Evolutionary conservation across 805 yeast species (phyloP).

Genomic region (Komagataella ulmi): DNA sequence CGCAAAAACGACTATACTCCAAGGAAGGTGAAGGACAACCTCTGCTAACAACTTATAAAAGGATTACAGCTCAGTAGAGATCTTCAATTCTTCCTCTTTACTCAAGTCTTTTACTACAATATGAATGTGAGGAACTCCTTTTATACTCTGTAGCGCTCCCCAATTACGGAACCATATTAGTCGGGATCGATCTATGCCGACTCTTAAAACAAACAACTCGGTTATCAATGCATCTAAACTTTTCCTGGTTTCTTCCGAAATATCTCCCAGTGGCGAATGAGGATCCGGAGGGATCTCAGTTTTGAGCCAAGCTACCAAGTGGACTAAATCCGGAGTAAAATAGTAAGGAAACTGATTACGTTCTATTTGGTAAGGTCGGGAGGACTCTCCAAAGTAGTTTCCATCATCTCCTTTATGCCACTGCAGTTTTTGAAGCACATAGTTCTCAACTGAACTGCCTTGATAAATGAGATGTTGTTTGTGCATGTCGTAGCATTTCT

Average conservation of each 20-base stretch:
- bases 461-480: conserved; percentile 23
- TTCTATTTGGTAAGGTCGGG: conserved; percentile 24
- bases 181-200: conserved; percentile 25
- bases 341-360: conserved; percentile 58
- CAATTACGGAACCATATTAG: conserved; percentile 63
- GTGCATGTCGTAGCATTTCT: conserved; percentile 30
- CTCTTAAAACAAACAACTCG: conserved; percentile 31
- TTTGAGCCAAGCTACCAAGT: conserved; percentile 60
- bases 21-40: not conserved
- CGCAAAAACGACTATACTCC: too few species aligned
- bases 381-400: conserved; percentile 7
- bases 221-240: conserved; percentile 31
- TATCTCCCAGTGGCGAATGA: conserved; percentile 34
- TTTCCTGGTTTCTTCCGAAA: conserved; percentile 25
- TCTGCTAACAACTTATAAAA: not conserved
- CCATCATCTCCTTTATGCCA: conserved; percentile 4
- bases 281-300: conserved; percentile 38
- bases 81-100: conserved; percentile 7
- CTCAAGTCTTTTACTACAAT: conserved; percentile 34
- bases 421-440: conserved; percentile 23
- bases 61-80: not conserved
- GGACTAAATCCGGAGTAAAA: conserved; percentile 35
- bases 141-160: conserved; percentile 56
- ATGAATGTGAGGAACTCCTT: conserved; percentile 58
- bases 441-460: conserved; percentile 30